phyloP scores from a whole-genome alignment of 768 basidiomycete genomes.

The Tulasnella sp. region DNA sequence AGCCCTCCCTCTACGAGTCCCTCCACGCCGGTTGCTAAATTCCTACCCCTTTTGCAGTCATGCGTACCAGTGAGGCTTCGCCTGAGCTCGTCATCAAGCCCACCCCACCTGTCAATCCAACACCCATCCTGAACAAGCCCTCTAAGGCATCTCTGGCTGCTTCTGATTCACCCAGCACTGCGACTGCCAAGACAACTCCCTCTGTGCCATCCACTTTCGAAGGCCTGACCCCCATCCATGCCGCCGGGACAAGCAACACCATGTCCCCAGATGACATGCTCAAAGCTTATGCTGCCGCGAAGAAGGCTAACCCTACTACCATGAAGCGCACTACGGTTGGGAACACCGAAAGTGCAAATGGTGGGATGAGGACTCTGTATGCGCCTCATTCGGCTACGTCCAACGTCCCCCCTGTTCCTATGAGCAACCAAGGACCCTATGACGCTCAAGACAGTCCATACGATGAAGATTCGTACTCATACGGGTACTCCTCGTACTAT shows the following conservation, averaged over 20 bases:
- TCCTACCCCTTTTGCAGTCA: background rate
- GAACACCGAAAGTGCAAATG: conserved; percentile 12
- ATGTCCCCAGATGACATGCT: conserved; percentile 18
- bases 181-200: background rate
- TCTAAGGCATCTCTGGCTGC: background rate
- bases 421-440: no score
- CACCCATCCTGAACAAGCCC: background rate
- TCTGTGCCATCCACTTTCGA: conserved; percentile 7
- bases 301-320: background rate
- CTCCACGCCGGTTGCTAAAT: background rate
- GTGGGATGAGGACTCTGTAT: conserved; percentile 19
- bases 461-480: background rate
- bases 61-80: conserved; percentile 7
- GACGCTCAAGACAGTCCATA: background rate
- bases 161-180: background rate
- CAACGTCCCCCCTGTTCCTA: background rate
- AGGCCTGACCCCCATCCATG: conserved; percentile 5
- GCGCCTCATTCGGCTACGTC: background rate
- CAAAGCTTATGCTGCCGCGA: conserved; percentile 16
- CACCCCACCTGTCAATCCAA: background rate
- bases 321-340: background rate
- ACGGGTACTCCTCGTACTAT: background rate
- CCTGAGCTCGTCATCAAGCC: conserved; percentile 6
- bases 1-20: background rate
- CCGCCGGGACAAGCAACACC: background rate